Base-by-base conservation (phyloP, 192 early-diverging fungal genomes). In the Umbelopsis ramanniana region DNA sequence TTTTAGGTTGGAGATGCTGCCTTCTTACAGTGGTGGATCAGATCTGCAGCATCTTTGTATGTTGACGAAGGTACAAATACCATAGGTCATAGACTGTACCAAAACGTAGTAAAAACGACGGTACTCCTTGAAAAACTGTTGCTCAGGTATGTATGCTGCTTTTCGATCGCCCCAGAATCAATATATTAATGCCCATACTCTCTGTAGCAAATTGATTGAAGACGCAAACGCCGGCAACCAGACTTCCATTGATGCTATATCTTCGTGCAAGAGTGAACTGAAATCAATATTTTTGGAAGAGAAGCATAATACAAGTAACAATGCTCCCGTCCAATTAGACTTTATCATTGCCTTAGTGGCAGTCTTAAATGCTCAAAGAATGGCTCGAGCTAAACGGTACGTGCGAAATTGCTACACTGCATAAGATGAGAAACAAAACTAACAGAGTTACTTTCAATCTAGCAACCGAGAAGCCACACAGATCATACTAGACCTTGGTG, bases 21-120 rank as follows among this genome's bases (percentile, higher is more conserved):
- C 5, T 46, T 79, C 4, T 22, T 79, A 5, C 26, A 72, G 14
- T 79, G 77, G 77, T 67, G 66, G 37, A 53, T 74, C 14, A 57
- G n/a, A 5, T 53, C 52, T n/a, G 17, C 26, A 21, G 48, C 66
- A 19, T 23, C 50, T 46, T 43, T 37, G 3, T 35, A 69, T 43
- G 46, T 50, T 1, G 24, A 70, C 4, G 46, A 38, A 45, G 52
- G 24, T 46, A 47, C 11, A 12, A 35, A 63, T 35, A 37, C 2
- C 33, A 21, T 35, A 5, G 37, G 4, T 1, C 46, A 9, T 19
- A 35, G 35, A 53, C 21, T 66, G 46, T 48, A 67, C 22, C 57
- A 67, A 63, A 15, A 72, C 47, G 14, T 60, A 66, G 2, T 63
- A 7, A 35, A 11, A 12, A 63, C 19, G 0, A 63, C 57, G 4